Evolutionary conservation across 257 asterid genomes (phyloP), one percentile per base, ranked within the genome.

Genomic region (Ocimum tenuiflorum): DNA sequence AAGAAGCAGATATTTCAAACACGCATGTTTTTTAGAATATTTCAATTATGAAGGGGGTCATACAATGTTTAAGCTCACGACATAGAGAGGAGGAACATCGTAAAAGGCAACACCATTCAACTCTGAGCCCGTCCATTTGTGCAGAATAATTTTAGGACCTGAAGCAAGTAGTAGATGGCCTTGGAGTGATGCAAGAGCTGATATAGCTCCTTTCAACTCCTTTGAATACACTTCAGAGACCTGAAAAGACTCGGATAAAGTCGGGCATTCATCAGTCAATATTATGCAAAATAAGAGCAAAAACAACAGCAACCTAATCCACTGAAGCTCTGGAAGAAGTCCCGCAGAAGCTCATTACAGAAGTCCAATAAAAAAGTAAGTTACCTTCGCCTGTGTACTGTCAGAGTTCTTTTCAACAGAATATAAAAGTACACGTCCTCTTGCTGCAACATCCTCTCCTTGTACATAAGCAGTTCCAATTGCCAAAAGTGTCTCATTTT

Each of bases 401-500:
- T 87, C 99, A 20, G 95, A 64, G 70, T 70, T 78, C 67, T 60
- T 88, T 43, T 92, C 97, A 68, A 92, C 73, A 35, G 96, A 84
- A 81, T 76, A 92, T 78, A 92, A 67, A 60, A 92, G 83, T 57
- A 92, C 82, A 19, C 97, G 99, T 67, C 99, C 99, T 79, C 99
- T 81, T 52, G 94, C 99, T 13, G 99, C 96, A 60, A 92, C 99
- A 84, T 92, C 99, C 80, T 92, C 99, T 73, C 99, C 99, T 86
- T 92, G 99, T 73, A 84, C 88, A 73, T 87, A 89, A 79, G 96
- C 99, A 62, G 99, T 92, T 67, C 99, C 99, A 70, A 92, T 73
- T 45, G 99, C 99, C 83, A 92, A 71, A 75, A 89, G 96, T 53
- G 96, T 87, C 66, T 92, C 97, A 73, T 83, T 92, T 64, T 72